Conservation (phyloP, 306 rosid species). For the Quercus dentata region DNA sequence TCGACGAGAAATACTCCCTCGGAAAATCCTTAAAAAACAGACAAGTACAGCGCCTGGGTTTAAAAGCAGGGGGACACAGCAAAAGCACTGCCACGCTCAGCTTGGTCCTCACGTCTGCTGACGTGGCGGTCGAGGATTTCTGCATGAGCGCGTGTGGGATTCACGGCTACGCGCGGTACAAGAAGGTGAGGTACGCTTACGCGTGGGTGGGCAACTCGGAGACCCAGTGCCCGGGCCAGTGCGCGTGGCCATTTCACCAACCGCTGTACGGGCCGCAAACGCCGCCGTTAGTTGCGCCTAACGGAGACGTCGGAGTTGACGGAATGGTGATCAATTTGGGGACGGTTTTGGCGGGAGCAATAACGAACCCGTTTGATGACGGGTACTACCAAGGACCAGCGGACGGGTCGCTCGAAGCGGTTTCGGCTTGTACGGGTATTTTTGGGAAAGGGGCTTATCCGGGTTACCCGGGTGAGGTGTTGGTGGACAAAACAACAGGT, state of each 20-base stretch:
- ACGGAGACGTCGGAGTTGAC: constrained; percentile 27
- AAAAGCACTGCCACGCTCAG: background rate
- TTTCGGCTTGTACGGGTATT: constrained; percentile 30
- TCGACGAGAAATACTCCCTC: constrained; percentile 7
- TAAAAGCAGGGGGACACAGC: background rate
- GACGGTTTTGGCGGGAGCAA: constrained; percentile 30
- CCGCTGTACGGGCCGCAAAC: constrained; percentile 36
- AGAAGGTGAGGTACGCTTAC: background rate
- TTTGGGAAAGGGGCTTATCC: constrained; percentile 36
- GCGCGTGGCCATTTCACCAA: constrained; percentile 39
- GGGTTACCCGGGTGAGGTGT: constrained; percentile 24
- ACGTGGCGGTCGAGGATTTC: constrained; percentile 27
- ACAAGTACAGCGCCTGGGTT: background rate
- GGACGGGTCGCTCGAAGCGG: constrained; percentile 29
- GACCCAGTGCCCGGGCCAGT: constrained; percentile 28
- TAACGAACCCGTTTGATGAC: constrained; percentile 27
- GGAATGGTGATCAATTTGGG: constrained; percentile 37
- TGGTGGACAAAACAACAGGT: constrained; percentile 18
- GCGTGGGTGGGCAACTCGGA: constrained; percentile 34
- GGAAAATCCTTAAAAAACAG: constrained; percentile 2
- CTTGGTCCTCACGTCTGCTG: constrained; percentile 22
- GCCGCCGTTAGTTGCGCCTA: constrained; percentile 23
- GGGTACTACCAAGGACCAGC: constrained; percentile 31
- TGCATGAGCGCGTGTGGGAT: constrained; percentile 28
- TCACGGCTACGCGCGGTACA: constrained; percentile 3